phyloP scores from a whole-genome alignment of 1,284 basidiomycete genomes.

The Sporisorium iseilematis-ciliati region DNA sequence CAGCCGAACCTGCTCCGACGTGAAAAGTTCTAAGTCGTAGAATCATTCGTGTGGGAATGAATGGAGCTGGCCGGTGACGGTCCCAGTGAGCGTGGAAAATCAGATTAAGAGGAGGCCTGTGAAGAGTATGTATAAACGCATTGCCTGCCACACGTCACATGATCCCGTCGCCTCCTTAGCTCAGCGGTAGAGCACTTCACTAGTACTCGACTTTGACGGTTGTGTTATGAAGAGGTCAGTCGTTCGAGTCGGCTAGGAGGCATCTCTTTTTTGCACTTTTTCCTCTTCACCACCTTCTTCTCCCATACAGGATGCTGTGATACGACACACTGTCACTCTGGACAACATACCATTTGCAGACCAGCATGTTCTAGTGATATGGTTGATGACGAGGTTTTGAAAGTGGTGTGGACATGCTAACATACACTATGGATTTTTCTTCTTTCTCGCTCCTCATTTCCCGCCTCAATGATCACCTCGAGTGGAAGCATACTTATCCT shows the following conservation, averaged over 20 bases:
- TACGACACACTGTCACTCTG: too few relatives aligned
- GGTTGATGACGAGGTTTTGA: neutral
- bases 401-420: neutral
- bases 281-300: too few relatives aligned
- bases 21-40: neutral
- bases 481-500: slow-evolving; percentile 39
- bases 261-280: neutral
- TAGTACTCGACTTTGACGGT: slow-evolving; percentile 24
- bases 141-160: too few relatives aligned
- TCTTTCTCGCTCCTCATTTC: neutral
- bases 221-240: slow-evolving; percentile 48
- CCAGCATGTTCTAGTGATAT: too few relatives aligned
- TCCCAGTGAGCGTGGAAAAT: too few relatives aligned
- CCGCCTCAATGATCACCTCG: slow-evolving; percentile 45
- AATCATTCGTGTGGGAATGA: too few relatives aligned
- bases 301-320: too few relatives aligned
- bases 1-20: neutral
- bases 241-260: slow-evolving; percentile 59
- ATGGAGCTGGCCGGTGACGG: too few relatives aligned
- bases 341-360: too few relatives aligned
- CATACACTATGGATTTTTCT: neutral
- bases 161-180: too few relatives aligned
- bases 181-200: slow-evolving; percentile 57
- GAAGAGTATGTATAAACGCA: too few relatives aligned
- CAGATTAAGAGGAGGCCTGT: too few relatives aligned